Evolutionary conservation across 345 rosid species (phyloP).

Genomic region (Sisymbrium irio): DNA sequence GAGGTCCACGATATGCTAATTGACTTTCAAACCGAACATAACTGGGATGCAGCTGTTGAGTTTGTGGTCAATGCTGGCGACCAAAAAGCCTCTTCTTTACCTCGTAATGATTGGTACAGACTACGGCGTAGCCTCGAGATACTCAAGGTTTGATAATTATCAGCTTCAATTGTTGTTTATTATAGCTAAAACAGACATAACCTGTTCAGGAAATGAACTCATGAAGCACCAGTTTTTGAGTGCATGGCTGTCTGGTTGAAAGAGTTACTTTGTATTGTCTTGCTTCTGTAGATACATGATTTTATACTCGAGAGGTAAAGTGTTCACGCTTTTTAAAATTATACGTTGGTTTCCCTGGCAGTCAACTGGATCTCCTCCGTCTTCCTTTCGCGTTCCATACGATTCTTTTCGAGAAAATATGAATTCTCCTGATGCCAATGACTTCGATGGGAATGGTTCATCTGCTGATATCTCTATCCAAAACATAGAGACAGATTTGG

Average conservation of each 20-base stretch:
- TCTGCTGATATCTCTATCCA: slow-evolving; percentile 38
- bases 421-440: slow-evolving; percentile 33
- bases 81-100: slow-evolving; percentile 53
- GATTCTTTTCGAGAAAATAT: slow-evolving; percentile 62
- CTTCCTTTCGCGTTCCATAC: slow-evolving; percentile 75
- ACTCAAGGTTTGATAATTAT: slow-evolving; percentile 56
- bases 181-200: neutral
- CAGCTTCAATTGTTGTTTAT: slow-evolving; percentile 2
- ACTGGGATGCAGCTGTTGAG: slow-evolving; percentile 89
- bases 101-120: slow-evolving; percentile 89
- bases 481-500: slow-evolving; percentile 57
- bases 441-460: slow-evolving; percentile 31
- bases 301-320: neutral
- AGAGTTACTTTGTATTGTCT: neutral
- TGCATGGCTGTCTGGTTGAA: slow-evolving; percentile 1
- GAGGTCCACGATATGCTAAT: slow-evolving; percentile 60
- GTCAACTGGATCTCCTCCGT: slow-evolving; percentile 91
- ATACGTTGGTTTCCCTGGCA: slow-evolving; percentile 43
- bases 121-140: slow-evolving; percentile 92
- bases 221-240: neutral
- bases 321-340: neutral
- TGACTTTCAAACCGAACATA: slow-evolving; percentile 47
- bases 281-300: neutral
- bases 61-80: slow-evolving; percentile 77
- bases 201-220: neutral